Percentiles rank a stretch among this genome's conserved stretches.
These are phyloP conservation scores for Poa pratensis DNA, from an alignment of 176 grass and related monocot genomes.

Conservation along the genomic window DNA sequence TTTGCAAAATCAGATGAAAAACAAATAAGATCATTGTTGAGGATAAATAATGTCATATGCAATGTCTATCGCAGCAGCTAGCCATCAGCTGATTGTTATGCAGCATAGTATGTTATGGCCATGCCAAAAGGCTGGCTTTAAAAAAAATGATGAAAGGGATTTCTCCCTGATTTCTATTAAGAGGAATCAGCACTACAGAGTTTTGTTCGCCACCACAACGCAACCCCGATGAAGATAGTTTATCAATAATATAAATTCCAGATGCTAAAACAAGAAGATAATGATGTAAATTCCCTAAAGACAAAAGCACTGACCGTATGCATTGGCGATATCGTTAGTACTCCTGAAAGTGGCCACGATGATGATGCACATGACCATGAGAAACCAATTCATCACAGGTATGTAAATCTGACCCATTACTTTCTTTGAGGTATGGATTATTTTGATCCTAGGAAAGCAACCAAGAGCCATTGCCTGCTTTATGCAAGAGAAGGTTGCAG, in stretches of 20 bases:
- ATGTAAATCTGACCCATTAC: conserved; percentile 99
- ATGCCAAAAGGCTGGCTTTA: not conserved
- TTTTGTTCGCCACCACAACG: not conserved
- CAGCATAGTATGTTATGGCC: not conserved
- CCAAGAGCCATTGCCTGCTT: conserved; percentile 97
- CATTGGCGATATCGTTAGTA: conserved; percentile 95
- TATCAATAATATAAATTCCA: not conserved
- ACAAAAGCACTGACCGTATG: conserved; percentile 67
- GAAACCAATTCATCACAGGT: conserved; percentile 96
- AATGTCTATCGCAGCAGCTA: not conserved
- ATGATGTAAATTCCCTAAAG: not conserved
- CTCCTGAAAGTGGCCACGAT: conserved; percentile 88
- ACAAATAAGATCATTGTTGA: conserved; percentile 12
- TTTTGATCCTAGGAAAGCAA: conserved; percentile 92
- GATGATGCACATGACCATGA: conserved; percentile 94
- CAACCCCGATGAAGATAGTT: not conserved
- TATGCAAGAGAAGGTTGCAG: conserved; percentile 98
- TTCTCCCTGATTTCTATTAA: not conserved
- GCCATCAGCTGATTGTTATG: conserved; percentile 3
- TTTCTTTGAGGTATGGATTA: conserved; percentile 94
- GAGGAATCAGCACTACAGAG: not conserved
- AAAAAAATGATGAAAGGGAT: not conserved
- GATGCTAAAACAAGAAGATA: conserved; percentile 17
- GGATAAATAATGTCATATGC: conserved; percentile 16
- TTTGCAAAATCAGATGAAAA: not conserved